Evolutionary conservation across 2,329 filamentous ascomycete genomes (phyloP).

Genomic region (Aschersonia sp.): DNA sequence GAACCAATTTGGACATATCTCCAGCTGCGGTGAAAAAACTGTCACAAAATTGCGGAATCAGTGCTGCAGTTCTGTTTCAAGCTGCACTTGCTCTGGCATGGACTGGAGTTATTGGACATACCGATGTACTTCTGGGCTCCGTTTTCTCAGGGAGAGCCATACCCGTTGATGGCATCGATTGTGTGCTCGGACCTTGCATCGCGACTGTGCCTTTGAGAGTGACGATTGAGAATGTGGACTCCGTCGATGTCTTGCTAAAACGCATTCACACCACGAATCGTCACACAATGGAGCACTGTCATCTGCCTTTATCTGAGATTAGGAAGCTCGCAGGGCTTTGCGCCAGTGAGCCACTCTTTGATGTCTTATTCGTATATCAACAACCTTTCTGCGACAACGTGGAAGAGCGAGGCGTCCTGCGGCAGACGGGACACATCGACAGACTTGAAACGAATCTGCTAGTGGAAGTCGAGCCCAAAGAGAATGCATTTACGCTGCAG

Average conservation of each 20-base stretch:
- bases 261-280: slow-evolving; percentile 52
- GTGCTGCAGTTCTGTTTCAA: slow-evolving; percentile 63
- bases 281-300: slow-evolving; percentile 46
- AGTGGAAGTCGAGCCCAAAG: slow-evolving; percentile 57
- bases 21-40: slow-evolving; percentile 12
- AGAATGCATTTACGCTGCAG: slow-evolving; percentile 24
- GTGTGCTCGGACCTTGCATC: slow-evolving; percentile 67
- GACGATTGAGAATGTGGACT: slow-evolving; percentile 34
- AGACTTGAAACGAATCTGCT: slow-evolving; percentile 62
- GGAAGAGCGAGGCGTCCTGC: slow-evolving; percentile 21
- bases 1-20: slow-evolving; percentile 7
- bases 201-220: slow-evolving; percentile 59
- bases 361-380: slow-evolving; percentile 74
- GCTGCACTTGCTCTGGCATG: slow-evolving; percentile 54
- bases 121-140: slow-evolving; percentile 60
- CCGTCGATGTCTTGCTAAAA: slow-evolving; percentile 44
- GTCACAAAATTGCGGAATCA: slow-evolving; percentile 30
- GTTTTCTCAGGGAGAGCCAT: slow-evolving; percentile 72
- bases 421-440: slow-evolving; percentile 48
- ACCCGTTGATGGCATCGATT: slow-evolving; percentile 55
- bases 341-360: slow-evolving; percentile 49
- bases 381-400: slow-evolving; percentile 41
- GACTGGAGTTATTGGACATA: slow-evolving; percentile 43
- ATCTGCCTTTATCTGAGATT: slow-evolving; percentile 54
- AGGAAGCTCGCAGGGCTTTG: slow-evolving; percentile 41